Conservation (phyloP, 495 filamentous ascomycete genomes). For the Neurospora sp. region DNA sequence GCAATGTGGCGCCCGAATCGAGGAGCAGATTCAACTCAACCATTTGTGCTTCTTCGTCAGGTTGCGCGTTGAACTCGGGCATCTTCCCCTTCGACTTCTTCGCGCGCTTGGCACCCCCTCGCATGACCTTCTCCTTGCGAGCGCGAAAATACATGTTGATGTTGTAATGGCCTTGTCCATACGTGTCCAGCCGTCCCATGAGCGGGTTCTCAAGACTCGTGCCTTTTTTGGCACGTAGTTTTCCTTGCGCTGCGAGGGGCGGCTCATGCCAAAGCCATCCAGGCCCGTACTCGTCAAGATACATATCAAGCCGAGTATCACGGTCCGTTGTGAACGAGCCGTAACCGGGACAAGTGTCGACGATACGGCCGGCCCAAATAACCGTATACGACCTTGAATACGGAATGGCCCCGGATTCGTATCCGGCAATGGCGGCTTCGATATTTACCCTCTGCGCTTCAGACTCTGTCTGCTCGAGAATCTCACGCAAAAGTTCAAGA, state of each 20-base stretch:
- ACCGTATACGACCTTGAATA: slow-evolving; percentile 32
- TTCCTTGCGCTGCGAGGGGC: slow-evolving; percentile 19
- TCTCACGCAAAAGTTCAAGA: slow-evolving; percentile 18
- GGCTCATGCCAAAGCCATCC: slow-evolving; percentile 44
- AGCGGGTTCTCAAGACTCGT: slow-evolving; percentile 15
- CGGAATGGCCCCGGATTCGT: slow-evolving; percentile 30
- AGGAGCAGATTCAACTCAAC: slow-evolving; percentile 24
- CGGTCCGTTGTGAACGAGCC: slow-evolving; percentile 28
- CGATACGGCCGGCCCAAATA: slow-evolving; percentile 36
- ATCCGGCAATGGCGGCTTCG: slow-evolving; percentile 31
- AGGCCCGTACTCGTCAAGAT: slow-evolving; percentile 24
- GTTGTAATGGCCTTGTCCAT: slow-evolving; percentile 18
- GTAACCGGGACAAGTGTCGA: slow-evolving; percentile 30
- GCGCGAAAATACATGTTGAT: slow-evolving; percentile 19
- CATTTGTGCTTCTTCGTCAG: not conserved
- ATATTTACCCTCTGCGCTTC: slow-evolving; percentile 36
- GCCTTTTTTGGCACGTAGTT: slow-evolving; percentile 20
- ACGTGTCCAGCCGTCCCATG: slow-evolving; percentile 3
- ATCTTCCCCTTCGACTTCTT: not conserved
- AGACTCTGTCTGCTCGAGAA: slow-evolving; percentile 16
- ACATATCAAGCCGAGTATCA: slow-evolving; percentile 30
- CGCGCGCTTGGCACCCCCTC: not conserved
- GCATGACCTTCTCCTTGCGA: slow-evolving; percentile 6
- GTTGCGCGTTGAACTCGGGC: not conserved
- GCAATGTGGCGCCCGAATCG: slow-evolving; percentile 37